Evolutionary conservation across 129 eudicot genomes (phyloP), one percentile per base, ranked within the genome.

Genomic region (Arctium lappa): DNA sequence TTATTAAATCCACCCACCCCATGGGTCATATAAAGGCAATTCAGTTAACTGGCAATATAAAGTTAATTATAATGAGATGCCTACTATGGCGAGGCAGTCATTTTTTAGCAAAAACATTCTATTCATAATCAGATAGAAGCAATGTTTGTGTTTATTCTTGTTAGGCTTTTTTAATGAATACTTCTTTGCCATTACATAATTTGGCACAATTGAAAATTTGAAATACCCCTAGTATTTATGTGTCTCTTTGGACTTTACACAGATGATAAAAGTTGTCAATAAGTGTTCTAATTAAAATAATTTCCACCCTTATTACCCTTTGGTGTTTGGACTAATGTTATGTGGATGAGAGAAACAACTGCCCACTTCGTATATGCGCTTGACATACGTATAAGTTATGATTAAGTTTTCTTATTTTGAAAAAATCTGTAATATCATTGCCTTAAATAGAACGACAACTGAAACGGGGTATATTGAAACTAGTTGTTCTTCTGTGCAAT

Each of bases 401-500:
- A 29, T 66, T 29, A 22, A 66, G 1, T 8, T 66, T 66, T 29
- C 71, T 29, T 8, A 29, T 18, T 18, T 75, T 75, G 69, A 48
- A 32, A 9, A 75, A 11, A 46, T 27, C 34, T 29, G 11, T 46
- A 46, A 48, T 50, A 48, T 50, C 60, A 40, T 18, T 74, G 78
- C 37, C 78, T 46, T 16, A 38, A 74, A 74, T 42, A 42, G n/a
- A 75, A 48, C 4, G 79, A 44, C 69, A 31, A 48, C 38, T 50
- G 79, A 75, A 75, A 6, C 29, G 12, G 69, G 13, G 15, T 8
- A 66, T 27, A 66, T 66, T 66, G 13, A 66, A 66, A 66, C 68
- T 37, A 22, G 78, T 53, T 74, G 87, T 48, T 34, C 62, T 77
- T 80, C 70, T 60, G 39, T 86, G 76, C 75, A 73, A 74, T 82